These are phyloP conservation scores for Diplodia seriata DNA, from an alignment of 2,329 filamentous ascomycete genomes.

Conservation along the genomic window DNA sequence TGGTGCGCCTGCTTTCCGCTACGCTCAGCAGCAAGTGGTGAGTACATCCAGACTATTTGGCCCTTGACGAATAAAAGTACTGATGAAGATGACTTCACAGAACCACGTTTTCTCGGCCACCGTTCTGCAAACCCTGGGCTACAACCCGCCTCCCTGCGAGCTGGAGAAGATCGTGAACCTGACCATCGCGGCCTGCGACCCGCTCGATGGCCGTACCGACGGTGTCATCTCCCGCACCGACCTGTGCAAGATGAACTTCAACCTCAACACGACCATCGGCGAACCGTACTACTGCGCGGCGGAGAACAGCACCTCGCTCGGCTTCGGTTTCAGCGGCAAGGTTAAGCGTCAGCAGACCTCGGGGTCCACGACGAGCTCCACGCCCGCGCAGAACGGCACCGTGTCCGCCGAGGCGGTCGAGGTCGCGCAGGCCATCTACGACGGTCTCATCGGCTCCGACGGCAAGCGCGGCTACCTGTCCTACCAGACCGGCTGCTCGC, in stretches of 20 bases:
- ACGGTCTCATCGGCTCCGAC: slow-evolving; percentile 51
- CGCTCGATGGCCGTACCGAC: slow-evolving; percentile 62
- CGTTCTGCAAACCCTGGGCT: slow-evolving; percentile 50
- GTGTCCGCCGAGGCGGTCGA: slow-evolving; percentile 43
- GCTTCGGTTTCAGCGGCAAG: slow-evolving; percentile 33
- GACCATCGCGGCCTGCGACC: slow-evolving; percentile 63
- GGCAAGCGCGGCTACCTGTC: slow-evolving; percentile 52
- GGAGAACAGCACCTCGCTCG: slow-evolving; percentile 34
- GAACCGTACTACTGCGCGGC: slow-evolving; percentile 54
- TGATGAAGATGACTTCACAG: not conserved
- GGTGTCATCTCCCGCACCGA: slow-evolving; percentile 61
- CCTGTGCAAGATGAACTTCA: slow-evolving; percentile 56
- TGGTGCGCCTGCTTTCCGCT: slow-evolving; percentile 58
- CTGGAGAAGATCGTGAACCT: slow-evolving; percentile 60
- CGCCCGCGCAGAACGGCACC: slow-evolving; percentile 45
- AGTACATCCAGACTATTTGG: not conserved
- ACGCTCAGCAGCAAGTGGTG: slow-evolving; percentile 53
- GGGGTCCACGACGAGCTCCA: slow-evolving; percentile 26
- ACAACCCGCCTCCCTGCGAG: slow-evolving; percentile 55
- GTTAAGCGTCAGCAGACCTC: slow-evolving; percentile 25
- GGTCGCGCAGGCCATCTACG: slow-evolving; percentile 39
- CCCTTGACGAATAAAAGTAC: too few species aligned
- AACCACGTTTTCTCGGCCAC: slow-evolving; percentile 52
- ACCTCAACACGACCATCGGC: slow-evolving; percentile 57
- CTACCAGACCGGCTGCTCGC: slow-evolving; percentile 44